phyloP scores from a whole-genome alignment of 495 filamentous ascomycete genomes.

The Chlorociboria aeruginascens region DNA sequence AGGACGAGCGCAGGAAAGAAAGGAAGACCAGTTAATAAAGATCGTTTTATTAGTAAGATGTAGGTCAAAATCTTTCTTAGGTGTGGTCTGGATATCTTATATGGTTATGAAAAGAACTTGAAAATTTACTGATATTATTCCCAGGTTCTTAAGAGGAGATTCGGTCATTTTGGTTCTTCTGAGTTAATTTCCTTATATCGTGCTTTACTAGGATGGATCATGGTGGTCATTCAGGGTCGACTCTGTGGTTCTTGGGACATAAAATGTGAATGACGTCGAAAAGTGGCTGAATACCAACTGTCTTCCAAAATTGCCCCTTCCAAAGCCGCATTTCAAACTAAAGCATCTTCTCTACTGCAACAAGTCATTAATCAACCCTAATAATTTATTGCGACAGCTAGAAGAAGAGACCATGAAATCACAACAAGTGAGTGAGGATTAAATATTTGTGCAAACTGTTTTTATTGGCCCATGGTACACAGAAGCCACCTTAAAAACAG shows the following conservation, averaged over 20 bases:
- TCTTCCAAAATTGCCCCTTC: neutral
- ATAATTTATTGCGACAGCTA: too few relatives aligned
- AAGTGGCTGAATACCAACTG: slow-evolving; percentile 16
- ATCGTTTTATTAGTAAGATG: slow-evolving; percentile 98
- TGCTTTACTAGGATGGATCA: slow-evolving; percentile 5
- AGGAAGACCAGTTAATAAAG: slow-evolving; percentile 90
- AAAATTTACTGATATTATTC: neutral
- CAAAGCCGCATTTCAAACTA: too few relatives aligned
- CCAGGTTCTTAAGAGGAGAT: slow-evolving; percentile 87
- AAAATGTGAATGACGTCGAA: slow-evolving; percentile 16
- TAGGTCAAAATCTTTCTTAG: slow-evolving; percentile 27
- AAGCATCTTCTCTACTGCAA: too few relatives aligned
- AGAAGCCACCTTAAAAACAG: too few relatives aligned
- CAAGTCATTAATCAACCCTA: too few relatives aligned
- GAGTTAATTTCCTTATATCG: slow-evolving; percentile 38
- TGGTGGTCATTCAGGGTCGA: slow-evolving; percentile 10
- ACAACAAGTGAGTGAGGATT: too few relatives aligned
- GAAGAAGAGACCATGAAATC: too few relatives aligned
- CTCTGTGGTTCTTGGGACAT: slow-evolving; percentile 14
- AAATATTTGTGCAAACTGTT: too few relatives aligned
- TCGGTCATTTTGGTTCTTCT: slow-evolving; percentile 87
- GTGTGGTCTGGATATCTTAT: neutral
- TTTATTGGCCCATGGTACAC: too few relatives aligned
- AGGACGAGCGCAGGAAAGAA: slow-evolving; percentile 63
- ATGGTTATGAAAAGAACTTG: neutral